phyloP scores from a whole-genome alignment of 2,329 filamentous ascomycete genomes.

The Xylaria arbuscula region DNA sequence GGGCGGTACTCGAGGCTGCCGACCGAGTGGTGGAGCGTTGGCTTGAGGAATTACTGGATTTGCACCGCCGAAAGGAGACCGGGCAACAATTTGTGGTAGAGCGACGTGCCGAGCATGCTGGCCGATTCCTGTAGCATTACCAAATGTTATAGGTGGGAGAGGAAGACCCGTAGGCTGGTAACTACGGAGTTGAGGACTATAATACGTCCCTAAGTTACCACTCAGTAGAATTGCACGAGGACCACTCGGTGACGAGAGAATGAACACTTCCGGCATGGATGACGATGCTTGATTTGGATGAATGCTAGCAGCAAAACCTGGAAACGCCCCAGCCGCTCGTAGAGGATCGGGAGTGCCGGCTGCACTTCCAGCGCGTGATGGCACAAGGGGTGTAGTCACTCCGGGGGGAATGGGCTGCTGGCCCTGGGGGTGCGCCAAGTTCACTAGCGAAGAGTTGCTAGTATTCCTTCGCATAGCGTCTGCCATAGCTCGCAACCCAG shows the following conservation, averaged over 20 bases:
- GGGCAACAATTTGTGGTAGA: constrained; percentile 38
- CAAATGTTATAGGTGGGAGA: constrained; percentile 32
- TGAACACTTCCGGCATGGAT: constrained; percentile 64
- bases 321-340: constrained; percentile 51
- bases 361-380: constrained; percentile 58
- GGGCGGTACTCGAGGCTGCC: constrained; percentile 46
- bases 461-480: constrained; percentile 64
- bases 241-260: constrained; percentile 69
- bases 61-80: constrained; percentile 25
- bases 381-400: constrained; percentile 56
- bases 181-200: constrained; percentile 55
- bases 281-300: constrained; percentile 39
- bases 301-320: constrained; percentile 43
- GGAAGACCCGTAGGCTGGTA: constrained; percentile 34
- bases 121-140: constrained; percentile 20
- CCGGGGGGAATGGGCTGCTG: constrained; percentile 56
- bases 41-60: constrained; percentile 39
- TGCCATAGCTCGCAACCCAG: constrained; percentile 57
- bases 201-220: constrained; percentile 62
- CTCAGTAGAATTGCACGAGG: constrained; percentile 69
- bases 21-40: constrained; percentile 44
- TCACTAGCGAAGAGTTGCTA: constrained; percentile 58
- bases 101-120: constrained; percentile 34
- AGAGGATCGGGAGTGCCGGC: constrained; percentile 60
- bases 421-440: constrained; percentile 49